Percentiles rank a stretch among this genome's conserved stretches.
Evolutionary conservation across 164 flowering plant species (phyloP).

Genomic region (Buxus sempervirens): DNA sequence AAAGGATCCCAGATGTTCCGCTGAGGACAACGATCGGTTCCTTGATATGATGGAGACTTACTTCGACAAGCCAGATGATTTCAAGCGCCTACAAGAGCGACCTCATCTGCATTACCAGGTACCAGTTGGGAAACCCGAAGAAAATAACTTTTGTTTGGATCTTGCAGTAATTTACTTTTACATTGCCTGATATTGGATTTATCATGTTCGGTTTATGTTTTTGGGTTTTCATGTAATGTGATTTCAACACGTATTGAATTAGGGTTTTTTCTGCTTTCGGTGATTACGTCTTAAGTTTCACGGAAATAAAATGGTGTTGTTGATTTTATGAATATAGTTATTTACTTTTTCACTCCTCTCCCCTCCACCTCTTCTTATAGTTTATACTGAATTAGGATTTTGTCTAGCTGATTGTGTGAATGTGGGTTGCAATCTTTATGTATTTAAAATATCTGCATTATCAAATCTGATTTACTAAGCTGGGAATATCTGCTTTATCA

Average conservation of each 20-base stretch:
- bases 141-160: background rate
- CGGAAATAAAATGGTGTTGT: no score
- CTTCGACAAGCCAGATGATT: constrained; percentile 59
- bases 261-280: no score
- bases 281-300: no score
- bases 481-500: no score
- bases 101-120: constrained; percentile 95
- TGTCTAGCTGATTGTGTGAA: background rate
- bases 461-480: no score
- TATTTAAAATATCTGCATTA: no score
- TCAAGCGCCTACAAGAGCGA: constrained; percentile 78
- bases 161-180: background rate
- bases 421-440: no score
- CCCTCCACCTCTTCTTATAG: no score
- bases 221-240: background rate
- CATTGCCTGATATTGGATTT: background rate
- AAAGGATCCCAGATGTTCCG: constrained; percentile 90
- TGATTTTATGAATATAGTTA: background rate
- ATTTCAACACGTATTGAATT: background rate
- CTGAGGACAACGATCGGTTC: constrained; percentile 82
- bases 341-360: background rate
- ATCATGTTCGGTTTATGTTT: background rate
- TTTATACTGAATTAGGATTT: no score
- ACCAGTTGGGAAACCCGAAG: no score
- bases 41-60: constrained; percentile 95